phyloP scores from a whole-genome alignment of 225 moss, liverwort and hornwort genomes.

The Anthoceros angustus region DNA sequence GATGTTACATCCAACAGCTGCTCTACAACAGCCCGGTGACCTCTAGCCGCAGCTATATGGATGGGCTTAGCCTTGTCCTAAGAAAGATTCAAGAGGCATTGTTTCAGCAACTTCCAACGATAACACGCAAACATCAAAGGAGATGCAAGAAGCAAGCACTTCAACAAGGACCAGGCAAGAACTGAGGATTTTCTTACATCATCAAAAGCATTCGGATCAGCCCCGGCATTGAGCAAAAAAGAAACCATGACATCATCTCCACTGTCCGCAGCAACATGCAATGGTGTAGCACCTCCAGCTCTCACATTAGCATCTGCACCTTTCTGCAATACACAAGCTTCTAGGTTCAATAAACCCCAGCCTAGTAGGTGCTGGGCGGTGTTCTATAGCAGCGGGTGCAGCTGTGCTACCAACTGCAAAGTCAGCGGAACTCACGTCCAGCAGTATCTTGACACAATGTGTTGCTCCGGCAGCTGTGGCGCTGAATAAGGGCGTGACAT shows the following conservation, averaged over 20 bases:
- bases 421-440: constrained; percentile 20
- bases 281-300: constrained; percentile 69
- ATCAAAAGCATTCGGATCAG: constrained; percentile 57
- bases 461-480: constrained; percentile 71
- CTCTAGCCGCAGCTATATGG: constrained; percentile 47
- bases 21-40: constrained; percentile 49
- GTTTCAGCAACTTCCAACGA: not conserved
- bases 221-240: constrained; percentile 56
- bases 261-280: constrained; percentile 87
- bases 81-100: not conserved
- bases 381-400: constrained; percentile 8
- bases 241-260: constrained; percentile 73
- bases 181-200: constrained; percentile 26
- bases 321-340: constrained; percentile 20
- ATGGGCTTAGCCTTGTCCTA: constrained; percentile 60
- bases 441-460: constrained; percentile 58
- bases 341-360: not conserved
- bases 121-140: not conserved
- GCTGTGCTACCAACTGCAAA: not conserved
- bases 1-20: constrained; percentile 44
- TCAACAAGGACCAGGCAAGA: not conserved
- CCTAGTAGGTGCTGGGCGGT: not conserved
- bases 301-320: constrained; percentile 64
- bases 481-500: constrained; percentile 75
- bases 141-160: not conserved